A percentile compares a stretch with the other conserved stretches of the same genome.
These are phyloP conservation scores for Diplotaxis tenuifolia DNA, from an alignment of 345 rosid species.

Conservation along the genomic window DNA sequence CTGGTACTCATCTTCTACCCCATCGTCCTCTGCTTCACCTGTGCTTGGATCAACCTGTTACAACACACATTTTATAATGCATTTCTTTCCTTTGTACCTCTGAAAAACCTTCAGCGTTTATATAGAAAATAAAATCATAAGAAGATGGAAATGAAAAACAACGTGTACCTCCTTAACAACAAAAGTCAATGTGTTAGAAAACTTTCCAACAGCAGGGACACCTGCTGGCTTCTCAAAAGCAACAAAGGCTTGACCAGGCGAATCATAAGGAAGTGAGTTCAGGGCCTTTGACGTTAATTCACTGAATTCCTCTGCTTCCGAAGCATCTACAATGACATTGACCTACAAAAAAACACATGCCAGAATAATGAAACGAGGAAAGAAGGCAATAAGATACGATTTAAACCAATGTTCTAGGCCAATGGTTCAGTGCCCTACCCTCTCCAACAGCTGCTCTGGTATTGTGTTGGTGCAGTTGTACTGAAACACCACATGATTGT, in stretches of 20 bases:
- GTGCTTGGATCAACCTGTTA: constrained; percentile 82
- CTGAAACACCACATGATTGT: constrained; percentile 86
- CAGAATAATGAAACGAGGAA: constrained; percentile 27
- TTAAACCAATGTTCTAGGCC: neutral
- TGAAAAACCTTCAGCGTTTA: neutral
- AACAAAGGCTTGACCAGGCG: constrained; percentile 86
- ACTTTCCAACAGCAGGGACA: constrained; percentile 78
- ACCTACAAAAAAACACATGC: constrained; percentile 49
- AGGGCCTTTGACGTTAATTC: constrained; percentile 71
- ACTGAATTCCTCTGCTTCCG: constrained; percentile 83
- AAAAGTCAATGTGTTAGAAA: constrained; percentile 81
- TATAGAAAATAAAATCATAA: neutral
- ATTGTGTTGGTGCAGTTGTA: constrained; percentile 96
- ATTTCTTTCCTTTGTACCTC: neutral
- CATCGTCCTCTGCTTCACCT: constrained; percentile 93
- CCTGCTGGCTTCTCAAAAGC: constrained; percentile 90
- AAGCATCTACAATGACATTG: constrained; percentile 79
- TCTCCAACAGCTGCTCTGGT: constrained; percentile 90
- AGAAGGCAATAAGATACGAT: constrained; percentile 14
- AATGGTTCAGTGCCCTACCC: constrained; percentile 65
- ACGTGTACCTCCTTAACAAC: constrained; percentile 81
- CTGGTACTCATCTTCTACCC: constrained; percentile 97
- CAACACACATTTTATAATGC: neutral
- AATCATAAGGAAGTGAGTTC: constrained; percentile 83
- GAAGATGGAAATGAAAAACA: constrained; percentile 7